Evolutionary conservation across 2,329 filamentous ascomycete species (phyloP).

Genomic region (Trichoderma simmonsii): DNA sequence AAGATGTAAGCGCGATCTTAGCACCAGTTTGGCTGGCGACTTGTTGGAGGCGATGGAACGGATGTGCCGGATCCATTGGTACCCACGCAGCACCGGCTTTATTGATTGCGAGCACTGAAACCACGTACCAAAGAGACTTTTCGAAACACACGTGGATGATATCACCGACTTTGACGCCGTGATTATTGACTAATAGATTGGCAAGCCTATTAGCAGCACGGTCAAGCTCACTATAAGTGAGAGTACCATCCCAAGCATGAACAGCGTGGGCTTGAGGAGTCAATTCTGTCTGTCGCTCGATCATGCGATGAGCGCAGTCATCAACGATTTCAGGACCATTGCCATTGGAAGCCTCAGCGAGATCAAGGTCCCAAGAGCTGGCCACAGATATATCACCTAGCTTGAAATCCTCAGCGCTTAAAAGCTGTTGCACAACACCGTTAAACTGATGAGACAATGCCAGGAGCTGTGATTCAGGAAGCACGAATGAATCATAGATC

Average conservation of each 20-base stretch:
- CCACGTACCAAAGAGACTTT: conserved; percentile 22
- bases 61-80: conserved; percentile 19
- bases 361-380: conserved; percentile 12
- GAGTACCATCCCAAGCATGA: conserved; percentile 22
- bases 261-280: conserved; percentile 16
- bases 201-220: conserved; percentile 13
- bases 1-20: background rate
- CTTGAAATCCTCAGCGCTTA: background rate
- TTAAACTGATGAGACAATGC: conserved; percentile 14
- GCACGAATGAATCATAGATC: conserved; percentile 2
- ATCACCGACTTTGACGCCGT: conserved; percentile 27
- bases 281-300: background rate
- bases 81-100: conserved; percentile 21
- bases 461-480: background rate
- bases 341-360: conserved; percentile 4
- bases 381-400: conserved; percentile 2
- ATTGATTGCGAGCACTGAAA: conserved; percentile 14
- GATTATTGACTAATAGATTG: background rate
- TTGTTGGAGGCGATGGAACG: background rate
- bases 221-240: conserved; percentile 23
- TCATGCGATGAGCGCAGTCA: conserved; percentile 3
- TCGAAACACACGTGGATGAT: conserved; percentile 22
- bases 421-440: conserved; percentile 7
- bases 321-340: background rate
- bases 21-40: background rate